Evolutionary conservation across 306 rosid genomes (phyloP).

Genomic region (Cucumis melo): DNA sequence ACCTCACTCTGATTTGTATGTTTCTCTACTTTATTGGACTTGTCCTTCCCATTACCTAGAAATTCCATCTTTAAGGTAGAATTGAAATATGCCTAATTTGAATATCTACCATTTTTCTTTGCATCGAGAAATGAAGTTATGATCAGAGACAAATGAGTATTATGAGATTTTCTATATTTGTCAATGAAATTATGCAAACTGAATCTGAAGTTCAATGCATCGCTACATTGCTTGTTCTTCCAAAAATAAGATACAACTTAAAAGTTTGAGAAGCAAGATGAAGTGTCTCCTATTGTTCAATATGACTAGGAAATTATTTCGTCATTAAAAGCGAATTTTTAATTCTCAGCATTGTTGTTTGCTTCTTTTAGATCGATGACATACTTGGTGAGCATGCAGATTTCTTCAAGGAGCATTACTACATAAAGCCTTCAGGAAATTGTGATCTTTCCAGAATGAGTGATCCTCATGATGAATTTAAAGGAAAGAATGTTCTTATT

Average conservation of each 20-base stretch:
- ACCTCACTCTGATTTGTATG: neutral
- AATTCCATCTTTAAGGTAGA: neutral
- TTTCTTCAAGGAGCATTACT: constrained; percentile 62
- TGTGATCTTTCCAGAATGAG: constrained; percentile 79
- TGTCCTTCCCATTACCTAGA: neutral
- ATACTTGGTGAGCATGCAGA: constrained; percentile 76
- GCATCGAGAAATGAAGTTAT: neutral
- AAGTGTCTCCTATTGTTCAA: neutral
- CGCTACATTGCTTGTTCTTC: too few relatives aligned
- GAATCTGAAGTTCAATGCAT: neutral
- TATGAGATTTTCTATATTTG: neutral
- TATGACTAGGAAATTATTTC: neutral
- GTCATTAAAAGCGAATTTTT: neutral
- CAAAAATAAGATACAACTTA: neutral
- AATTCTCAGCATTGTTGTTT: constrained; percentile 7
- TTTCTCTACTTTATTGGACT: neutral
- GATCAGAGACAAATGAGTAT: neutral
- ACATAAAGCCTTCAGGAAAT: constrained; percentile 58
- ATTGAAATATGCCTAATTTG: neutral
- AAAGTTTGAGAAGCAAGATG: neutral
- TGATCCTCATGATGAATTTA: constrained; percentile 84
- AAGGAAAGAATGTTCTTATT: constrained; percentile 65
- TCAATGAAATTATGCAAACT: neutral
- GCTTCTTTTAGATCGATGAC: constrained; percentile 48
- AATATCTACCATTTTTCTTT: neutral